Evolutionary conservation across 768 basidiomycete genomes (phyloP).

Genomic region (Psilocybe sp.): DNA sequence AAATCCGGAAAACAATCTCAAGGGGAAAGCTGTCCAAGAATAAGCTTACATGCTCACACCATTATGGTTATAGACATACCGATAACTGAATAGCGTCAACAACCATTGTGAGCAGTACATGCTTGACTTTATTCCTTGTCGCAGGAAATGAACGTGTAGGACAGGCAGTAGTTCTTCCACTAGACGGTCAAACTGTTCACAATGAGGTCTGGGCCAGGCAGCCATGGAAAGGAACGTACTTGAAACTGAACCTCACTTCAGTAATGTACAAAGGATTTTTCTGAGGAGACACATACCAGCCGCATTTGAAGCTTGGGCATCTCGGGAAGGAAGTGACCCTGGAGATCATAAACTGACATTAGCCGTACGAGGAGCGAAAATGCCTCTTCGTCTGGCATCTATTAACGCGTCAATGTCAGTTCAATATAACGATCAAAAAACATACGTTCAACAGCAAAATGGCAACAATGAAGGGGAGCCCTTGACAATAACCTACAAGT

Average conservation of each 20-base stretch:
- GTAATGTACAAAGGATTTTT: neutral
- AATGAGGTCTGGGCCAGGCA: neutral
- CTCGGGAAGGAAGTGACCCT: slow-evolving; percentile 97
- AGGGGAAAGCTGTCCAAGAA: slow-evolving; percentile 73
- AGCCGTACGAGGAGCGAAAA: slow-evolving; percentile 92
- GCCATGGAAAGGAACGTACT: slow-evolving; percentile 12
- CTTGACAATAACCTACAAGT: slow-evolving; percentile 97
- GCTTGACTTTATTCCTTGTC: slow-evolving; percentile 93
- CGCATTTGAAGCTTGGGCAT: slow-evolving; percentile 97
- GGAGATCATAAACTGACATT: slow-evolving; percentile 95
- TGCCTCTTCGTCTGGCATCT: slow-evolving; percentile 99
- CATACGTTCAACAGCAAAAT: slow-evolving; percentile 87
- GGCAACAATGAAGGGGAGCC: slow-evolving; percentile 93
- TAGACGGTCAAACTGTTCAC: slow-evolving; percentile 81
- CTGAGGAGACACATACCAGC: slow-evolving; percentile 48
- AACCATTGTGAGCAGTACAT: slow-evolving; percentile 99
- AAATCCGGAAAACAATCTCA: slow-evolving; percentile 92
- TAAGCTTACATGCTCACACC: neutral
- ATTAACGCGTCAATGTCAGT: slow-evolving; percentile 10
- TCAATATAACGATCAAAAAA: neutral
- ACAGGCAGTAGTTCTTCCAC: slow-evolving; percentile 92
- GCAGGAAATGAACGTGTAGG: slow-evolving; percentile 87
- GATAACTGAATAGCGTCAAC: slow-evolving; percentile 93
- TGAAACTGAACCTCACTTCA: slow-evolving; percentile 16
- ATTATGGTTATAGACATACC: slow-evolving; percentile 41